Evolutionary conservation across 2,329 filamentous ascomycete genomes (phyloP).

Genomic region (Xylariomycetidae sp.): DNA sequence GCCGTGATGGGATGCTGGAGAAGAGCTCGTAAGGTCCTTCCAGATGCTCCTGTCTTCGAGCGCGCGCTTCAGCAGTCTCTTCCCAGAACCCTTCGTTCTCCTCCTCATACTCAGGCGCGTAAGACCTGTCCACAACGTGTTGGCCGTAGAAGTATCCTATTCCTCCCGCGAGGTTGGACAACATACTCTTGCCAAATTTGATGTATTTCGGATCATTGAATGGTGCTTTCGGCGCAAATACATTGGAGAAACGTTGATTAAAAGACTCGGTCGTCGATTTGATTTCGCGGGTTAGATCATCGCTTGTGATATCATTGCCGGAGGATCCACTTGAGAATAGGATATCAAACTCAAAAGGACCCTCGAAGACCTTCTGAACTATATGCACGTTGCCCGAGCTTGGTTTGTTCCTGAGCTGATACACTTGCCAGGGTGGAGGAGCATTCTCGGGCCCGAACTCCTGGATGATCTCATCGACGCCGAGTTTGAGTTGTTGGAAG

Average conservation of each 20-base stretch:
- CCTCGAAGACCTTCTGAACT: slow-evolving; percentile 87
- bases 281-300: slow-evolving; percentile 68
- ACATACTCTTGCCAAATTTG: slow-evolving; percentile 80
- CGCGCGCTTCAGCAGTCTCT: slow-evolving; percentile 76
- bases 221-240: slow-evolving; percentile 70
- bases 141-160: slow-evolving; percentile 94
- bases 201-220: slow-evolving; percentile 71
- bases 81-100: slow-evolving; percentile 95
- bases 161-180: slow-evolving; percentile 90
- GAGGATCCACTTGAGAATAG: slow-evolving; percentile 79
- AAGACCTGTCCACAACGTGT: slow-evolving; percentile 82
- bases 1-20: slow-evolving; percentile 83
- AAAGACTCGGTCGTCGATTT: slow-evolving; percentile 63
- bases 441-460: slow-evolving; percentile 54
- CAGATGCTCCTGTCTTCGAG: slow-evolving; percentile 59
- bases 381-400: slow-evolving; percentile 76
- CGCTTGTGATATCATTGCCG: slow-evolving; percentile 46
- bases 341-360: slow-evolving; percentile 88
- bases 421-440: slow-evolving; percentile 80
- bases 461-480: slow-evolving; percentile 45
- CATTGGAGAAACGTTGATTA: slow-evolving; percentile 65
- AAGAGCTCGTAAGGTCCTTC: slow-evolving; percentile 87
- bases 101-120: slow-evolving; percentile 90
- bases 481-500: slow-evolving; percentile 49
- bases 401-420: slow-evolving; percentile 68